Evolutionary conservation across 768 basidiomycete species (phyloP), one percentile per base, ranked within the genome.

Genomic region (Rhizopogon rudus): DNA sequence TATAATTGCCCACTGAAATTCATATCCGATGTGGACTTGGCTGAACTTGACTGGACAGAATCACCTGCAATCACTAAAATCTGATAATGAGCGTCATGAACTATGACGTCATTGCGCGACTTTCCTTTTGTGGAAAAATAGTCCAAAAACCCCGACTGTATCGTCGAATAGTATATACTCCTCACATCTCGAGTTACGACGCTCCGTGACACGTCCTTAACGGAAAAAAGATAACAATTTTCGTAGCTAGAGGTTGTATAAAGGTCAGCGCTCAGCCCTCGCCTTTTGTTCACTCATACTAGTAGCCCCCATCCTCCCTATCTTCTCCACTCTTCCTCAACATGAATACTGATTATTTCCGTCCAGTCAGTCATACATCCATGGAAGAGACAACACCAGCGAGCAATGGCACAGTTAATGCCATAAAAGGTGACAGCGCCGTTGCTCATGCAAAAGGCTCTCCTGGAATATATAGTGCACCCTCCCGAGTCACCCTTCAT

Each of bases 401-500:
- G 14, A n/a, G 28, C 51, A 22, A 65, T 58, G 65, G 33, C 40
- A 57, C 51, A 12, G 13, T 22, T 3, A 16, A 22, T 37, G 16
- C 3, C 16, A 25, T 28, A 42, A 35, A 44, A 16, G 12, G 8
- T 17, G 48, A 46, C 29, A 28, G 51, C 22, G 16, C 50, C 7
- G 13, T 43, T 7, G 28, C n/a, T 13, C 39, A 39, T 37, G 10
- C 54, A 14, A 60, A 61, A 40, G 57, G 59, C 37, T 60, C 65
- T 1, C 50, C 55, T 17, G 52, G 55, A 2, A 33, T 65, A 13
- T 57, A 68, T 3, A 58, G 61, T 3, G 75, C 76, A 3, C 83
- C 85, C 1, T 76, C 82, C 12, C 79, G 80, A 45, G 83, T 90
- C 53, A 85, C 86, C 46, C 80, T 90, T 31, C 83, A 84, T 50